Percentiles rank a stretch among this genome's conserved stretches.
Evolutionary conservation across 2,329 filamentous ascomycete genomes (phyloP).

Genomic region (Alternaria sp.): DNA sequence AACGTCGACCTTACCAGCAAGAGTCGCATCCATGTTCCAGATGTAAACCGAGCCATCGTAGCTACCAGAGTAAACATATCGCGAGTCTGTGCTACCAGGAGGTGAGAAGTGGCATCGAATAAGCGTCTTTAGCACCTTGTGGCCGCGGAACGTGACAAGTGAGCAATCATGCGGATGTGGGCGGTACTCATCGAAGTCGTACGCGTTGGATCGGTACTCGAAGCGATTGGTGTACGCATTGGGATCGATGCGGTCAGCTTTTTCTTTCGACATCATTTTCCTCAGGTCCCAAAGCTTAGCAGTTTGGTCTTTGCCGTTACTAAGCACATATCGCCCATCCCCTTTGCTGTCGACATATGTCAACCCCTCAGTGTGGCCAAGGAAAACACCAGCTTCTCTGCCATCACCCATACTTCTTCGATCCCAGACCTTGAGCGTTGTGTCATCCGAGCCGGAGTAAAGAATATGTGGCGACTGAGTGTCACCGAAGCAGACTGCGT

Average conservation of each 20-base stretch:
- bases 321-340: constrained; percentile 87
- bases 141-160: constrained; percentile 90
- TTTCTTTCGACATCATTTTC: constrained; percentile 80
- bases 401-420: constrained; percentile 72
- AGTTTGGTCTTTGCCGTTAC: constrained; percentile 94
- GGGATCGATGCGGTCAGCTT: constrained; percentile 66
- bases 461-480: constrained; percentile 88
- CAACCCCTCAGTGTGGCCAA: constrained; percentile 71
- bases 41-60: constrained; percentile 89
- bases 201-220: constrained; percentile 76
- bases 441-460: constrained; percentile 95
- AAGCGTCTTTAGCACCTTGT: constrained; percentile 85
- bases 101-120: constrained; percentile 97
- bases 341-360: constrained; percentile 82
- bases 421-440: constrained; percentile 96
- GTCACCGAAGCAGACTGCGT: constrained; percentile 95
- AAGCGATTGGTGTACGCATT: constrained; percentile 69
- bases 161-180: constrained; percentile 87
- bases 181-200: constrained; percentile 71
- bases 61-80: constrained; percentile 93
- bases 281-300: constrained; percentile 97
- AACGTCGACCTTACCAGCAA: constrained; percentile 81
- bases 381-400: constrained; percentile 69
- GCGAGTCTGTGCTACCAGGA: constrained; percentile 80
- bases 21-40: constrained; percentile 91